Evolutionary conservation across 192 early-diverging fungal species (phyloP).

Genomic region (Diversispora epigaea): DNA sequence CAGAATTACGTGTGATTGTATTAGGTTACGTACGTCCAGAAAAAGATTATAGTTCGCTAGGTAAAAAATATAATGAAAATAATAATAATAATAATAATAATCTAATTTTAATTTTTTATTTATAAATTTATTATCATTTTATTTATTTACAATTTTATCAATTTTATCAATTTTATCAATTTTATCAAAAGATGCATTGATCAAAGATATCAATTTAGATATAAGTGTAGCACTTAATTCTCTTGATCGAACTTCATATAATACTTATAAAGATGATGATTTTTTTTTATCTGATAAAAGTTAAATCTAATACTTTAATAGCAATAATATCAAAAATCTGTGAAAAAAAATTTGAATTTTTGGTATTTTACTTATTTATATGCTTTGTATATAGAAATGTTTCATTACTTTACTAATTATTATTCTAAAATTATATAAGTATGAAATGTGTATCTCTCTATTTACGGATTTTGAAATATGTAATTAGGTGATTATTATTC

Average conservation of each 20-base stretch:
- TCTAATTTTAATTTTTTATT: no score
- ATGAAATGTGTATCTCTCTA: no score
- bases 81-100: no score
- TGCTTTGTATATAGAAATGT: no score
- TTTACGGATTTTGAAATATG: no score
- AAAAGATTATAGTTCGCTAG: slow-evolving; percentile 80
- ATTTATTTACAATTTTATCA: neutral
- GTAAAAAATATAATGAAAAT: no score
- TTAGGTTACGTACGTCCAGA: slow-evolving; percentile 89
- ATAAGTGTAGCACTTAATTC: slow-evolving; percentile 76
- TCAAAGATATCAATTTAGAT: slow-evolving; percentile 90
- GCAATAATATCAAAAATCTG: no score
- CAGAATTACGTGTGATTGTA: slow-evolving; percentile 78
- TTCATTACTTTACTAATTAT: no score
- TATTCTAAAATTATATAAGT: no score
- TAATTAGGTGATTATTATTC: no score
- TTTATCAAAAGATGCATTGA: slow-evolving; percentile 69
- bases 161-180: neutral
- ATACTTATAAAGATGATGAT: neutral
- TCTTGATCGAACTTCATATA: slow-evolving; percentile 43
- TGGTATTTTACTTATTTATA: no score
- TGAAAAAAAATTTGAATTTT: no score
- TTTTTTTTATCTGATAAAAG: neutral
- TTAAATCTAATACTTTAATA: neutral
- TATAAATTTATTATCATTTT: neutral